phyloP scores from a whole-genome alignment of 257 asterid genomes.

The Handroanthus guayacan region DNA sequence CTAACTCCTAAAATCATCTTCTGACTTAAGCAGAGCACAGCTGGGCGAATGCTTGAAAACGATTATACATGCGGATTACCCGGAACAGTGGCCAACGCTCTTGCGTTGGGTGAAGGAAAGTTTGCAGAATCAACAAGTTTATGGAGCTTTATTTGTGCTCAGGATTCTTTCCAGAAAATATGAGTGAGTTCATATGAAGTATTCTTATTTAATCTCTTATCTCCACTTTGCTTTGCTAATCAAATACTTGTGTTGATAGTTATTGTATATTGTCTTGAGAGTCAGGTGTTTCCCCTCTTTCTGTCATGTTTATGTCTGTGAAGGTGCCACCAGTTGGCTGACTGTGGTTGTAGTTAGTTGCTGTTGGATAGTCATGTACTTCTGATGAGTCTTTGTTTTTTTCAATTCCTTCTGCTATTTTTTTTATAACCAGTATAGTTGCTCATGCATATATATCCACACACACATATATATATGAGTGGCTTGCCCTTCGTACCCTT shows the following conservation, averaged over 20 bases:
- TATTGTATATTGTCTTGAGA: neutral
- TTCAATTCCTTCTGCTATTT: neutral
- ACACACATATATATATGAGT: conserved; percentile 32
- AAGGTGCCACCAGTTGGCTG: neutral
- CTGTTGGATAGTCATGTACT: neutral
- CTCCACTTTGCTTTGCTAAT: neutral
- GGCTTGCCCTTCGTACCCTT: conserved; percentile 12
- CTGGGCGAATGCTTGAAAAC: conserved; percentile 95
- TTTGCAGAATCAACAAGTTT: conserved; percentile 89
- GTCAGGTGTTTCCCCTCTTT: neutral
- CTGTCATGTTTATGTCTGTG: neutral
- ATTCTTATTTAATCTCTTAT: neutral
- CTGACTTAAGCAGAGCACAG: conserved; percentile 71
- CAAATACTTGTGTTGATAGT: neutral
- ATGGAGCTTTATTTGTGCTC: conserved; percentile 88
- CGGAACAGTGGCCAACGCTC: conserved; percentile 97
- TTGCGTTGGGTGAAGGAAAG: conserved; percentile 90
- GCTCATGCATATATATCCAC: too few relatives aligned
- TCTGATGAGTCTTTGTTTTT: neutral
- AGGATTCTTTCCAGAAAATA: conserved; percentile 94
- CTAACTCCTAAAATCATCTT: conserved; percentile 32
- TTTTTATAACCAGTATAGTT: conserved; percentile 4
- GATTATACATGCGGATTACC: conserved; percentile 84
- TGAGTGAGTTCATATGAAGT: conserved; percentile 69
- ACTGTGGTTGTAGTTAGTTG: conserved; percentile 28